Percentiles rank a stretch among this genome's conserved stretches.
phyloP scores from a whole-genome alignment of 805 yeast species.

The Starmerella bombi region DNA sequence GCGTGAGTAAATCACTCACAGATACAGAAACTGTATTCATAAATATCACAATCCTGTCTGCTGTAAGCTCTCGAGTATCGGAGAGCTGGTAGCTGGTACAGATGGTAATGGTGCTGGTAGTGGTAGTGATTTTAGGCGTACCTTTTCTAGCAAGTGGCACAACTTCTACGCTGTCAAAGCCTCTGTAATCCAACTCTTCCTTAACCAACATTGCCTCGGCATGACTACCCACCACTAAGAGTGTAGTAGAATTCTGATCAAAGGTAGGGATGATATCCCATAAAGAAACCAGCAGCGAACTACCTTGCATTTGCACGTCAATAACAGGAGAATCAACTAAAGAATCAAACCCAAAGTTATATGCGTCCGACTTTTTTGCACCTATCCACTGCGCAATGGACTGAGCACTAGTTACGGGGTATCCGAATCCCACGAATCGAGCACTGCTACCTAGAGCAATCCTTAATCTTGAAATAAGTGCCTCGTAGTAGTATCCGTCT shows the following conservation, averaged over 20 bases:
- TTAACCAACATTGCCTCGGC: neutral
- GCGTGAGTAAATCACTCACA: conserved; percentile 28
- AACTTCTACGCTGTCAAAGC: neutral
- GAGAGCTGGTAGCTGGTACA: neutral
- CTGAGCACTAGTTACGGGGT: conserved; percentile 57
- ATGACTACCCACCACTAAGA: neutral
- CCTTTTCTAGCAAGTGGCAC: neutral
- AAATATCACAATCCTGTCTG: neutral
- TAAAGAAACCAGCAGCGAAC: conserved; percentile 25
- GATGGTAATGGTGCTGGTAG: neutral
- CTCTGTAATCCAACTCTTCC: neutral
- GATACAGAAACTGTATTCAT: neutral
- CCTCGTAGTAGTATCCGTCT: conserved; percentile 56
- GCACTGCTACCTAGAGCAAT: neutral
- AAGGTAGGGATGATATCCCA: neutral
- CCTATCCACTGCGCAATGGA: conserved; percentile 86
- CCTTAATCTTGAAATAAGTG: conserved; percentile 46
- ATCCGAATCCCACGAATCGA: conserved; percentile 57
- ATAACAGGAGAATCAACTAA: conserved; percentile 35
- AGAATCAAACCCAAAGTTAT: conserved; percentile 58
- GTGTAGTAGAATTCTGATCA: neutral
- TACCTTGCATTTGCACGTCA: conserved; percentile 40
- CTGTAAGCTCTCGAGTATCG: neutral
- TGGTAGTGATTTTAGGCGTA: neutral
- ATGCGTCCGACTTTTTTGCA: conserved; percentile 42